Evolutionary conservation across 2,329 filamentous ascomycete genomes (phyloP).

Genomic region (Myriangium duriaei): DNA sequence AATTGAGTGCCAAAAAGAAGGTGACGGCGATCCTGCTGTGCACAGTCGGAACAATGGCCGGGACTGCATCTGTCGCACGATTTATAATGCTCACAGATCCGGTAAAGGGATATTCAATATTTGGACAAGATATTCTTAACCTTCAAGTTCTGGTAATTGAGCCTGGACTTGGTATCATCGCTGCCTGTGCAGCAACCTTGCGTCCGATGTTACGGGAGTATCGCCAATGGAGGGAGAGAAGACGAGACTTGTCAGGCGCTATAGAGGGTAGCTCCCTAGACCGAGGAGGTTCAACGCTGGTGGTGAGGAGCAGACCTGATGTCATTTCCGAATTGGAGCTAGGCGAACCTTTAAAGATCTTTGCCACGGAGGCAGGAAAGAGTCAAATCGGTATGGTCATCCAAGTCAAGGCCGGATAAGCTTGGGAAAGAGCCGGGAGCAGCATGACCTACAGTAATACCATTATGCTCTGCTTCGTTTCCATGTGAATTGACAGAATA

Average conservation of each 20-base stretch:
- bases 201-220: not conserved
- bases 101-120: not conserved
- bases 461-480: too few relatives aligned
- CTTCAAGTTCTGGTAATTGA: not conserved
- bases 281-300: too few relatives aligned
- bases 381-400: too few relatives aligned
- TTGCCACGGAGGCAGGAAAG: too few relatives aligned
- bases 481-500: too few relatives aligned
- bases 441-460: too few relatives aligned
- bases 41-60: not conserved
- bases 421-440: too few relatives aligned
- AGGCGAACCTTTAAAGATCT: too few relatives aligned
- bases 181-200: slow-evolving; percentile 1
- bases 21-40: not conserved
- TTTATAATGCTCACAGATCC: not conserved
- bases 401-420: too few relatives aligned
- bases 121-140: not conserved
- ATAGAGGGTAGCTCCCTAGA: too few relatives aligned
- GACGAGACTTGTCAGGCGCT: not conserved
- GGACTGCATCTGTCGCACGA: not conserved
- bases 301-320: too few relatives aligned
- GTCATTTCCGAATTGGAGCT: too few relatives aligned
- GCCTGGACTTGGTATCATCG: slow-evolving; percentile 1
- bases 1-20: not conserved
- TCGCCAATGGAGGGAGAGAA: not conserved